Base-by-base conservation (phyloP, 371 early-diverging fungal species). In the Mortierella polycephala region DNA sequence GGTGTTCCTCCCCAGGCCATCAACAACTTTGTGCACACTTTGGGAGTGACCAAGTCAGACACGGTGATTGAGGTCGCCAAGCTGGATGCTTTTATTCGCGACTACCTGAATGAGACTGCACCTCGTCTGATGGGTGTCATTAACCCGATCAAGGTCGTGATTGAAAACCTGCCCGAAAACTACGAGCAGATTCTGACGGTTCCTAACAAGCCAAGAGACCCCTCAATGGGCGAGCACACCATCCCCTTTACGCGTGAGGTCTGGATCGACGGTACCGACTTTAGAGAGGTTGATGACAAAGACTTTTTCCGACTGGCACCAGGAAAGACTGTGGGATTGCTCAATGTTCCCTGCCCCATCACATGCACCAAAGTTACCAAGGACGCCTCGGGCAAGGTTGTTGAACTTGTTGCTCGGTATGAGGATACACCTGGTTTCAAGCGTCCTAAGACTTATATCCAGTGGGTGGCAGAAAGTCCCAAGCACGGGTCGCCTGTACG, bases 1-100 rank as follows among this genome's bases (percentile, higher is more conserved):
- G 99, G 99, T 67, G 96, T 99, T 57, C 98, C 99, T 55, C 94
- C 99, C 1, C 92, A 93, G 77, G 98, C 99, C n/a, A 98, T 99
- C 86, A 99, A 99, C 81, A 93, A 92, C 56, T 99, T 99, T 90
- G 98, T 97, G 5, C 91, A 95, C 55, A 98, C 97, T 68, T 82
- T 98, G 47, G 92, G 92, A 69, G 96, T 99, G 16, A 98, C 99
- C 37, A 96, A 95, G 49, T 82, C 92, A 60, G 88, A 93, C 75
- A 89, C 96, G 20, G 91, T 92, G 18, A 97, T 98, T 64, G 95
- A 97, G 60, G 93, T 94, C n/a, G 89, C 88, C 40, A 92, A 97
- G 10, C 87, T 99, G 61, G 99, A 99, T 75, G 94, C 91, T 81
- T 95, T 95, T 81, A 95, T 98, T 49, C 93, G 99, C 65, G 97